phyloP scores from a whole-genome alignment of 2,329 filamentous ascomycete species.

The Diaporthe capsici region DNA sequence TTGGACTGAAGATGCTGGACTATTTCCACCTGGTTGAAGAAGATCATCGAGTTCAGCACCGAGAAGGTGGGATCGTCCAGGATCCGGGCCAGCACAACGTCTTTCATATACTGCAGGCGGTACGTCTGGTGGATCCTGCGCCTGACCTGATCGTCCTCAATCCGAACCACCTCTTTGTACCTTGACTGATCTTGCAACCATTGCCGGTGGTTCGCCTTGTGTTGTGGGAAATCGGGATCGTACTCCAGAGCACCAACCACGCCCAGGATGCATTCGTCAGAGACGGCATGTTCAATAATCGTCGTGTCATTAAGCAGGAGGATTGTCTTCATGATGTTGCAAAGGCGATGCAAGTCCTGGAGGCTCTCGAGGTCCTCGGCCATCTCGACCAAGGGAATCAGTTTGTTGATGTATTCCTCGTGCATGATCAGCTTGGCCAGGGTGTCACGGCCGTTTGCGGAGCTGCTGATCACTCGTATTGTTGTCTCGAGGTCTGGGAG shows the following conservation, averaged over 20 bases:
- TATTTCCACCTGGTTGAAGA: slow-evolving; percentile 99
- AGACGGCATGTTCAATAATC: slow-evolving; percentile 95
- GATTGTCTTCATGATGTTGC: slow-evolving; percentile 97
- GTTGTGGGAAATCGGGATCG: slow-evolving; percentile 96
- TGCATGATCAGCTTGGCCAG: slow-evolving; percentile 88
- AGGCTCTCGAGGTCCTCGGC: slow-evolving; percentile 94
- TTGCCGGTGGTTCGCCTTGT: slow-evolving; percentile 96
- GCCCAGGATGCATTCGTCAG: slow-evolving; percentile 88
- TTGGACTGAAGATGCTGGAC: slow-evolving; percentile 94
- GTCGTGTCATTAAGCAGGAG: slow-evolving; percentile 94
- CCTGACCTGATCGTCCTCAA: slow-evolving; percentile 84
- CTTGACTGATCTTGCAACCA: slow-evolving; percentile 90
- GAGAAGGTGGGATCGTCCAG: slow-evolving; percentile 98
- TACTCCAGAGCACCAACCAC: slow-evolving; percentile 98
- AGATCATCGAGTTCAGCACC: slow-evolving; percentile 96
- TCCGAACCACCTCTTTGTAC: slow-evolving; percentile 96
- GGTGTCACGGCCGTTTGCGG: slow-evolving; percentile 83
- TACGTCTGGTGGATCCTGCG: slow-evolving; percentile 98
- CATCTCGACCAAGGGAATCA: slow-evolving; percentile 87
- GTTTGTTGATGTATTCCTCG: slow-evolving; percentile 88
- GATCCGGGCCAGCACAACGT: slow-evolving; percentile 96
- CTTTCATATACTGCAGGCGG: slow-evolving; percentile 95
- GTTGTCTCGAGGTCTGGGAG: slow-evolving; percentile 86
- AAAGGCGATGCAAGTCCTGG: slow-evolving; percentile 88
- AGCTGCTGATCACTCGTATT: slow-evolving; percentile 84